Evolutionary conservation across 805 yeast species (phyloP), one percentile per base, ranked within the genome.

Genomic region (Martiniozyma abietophila): DNA sequence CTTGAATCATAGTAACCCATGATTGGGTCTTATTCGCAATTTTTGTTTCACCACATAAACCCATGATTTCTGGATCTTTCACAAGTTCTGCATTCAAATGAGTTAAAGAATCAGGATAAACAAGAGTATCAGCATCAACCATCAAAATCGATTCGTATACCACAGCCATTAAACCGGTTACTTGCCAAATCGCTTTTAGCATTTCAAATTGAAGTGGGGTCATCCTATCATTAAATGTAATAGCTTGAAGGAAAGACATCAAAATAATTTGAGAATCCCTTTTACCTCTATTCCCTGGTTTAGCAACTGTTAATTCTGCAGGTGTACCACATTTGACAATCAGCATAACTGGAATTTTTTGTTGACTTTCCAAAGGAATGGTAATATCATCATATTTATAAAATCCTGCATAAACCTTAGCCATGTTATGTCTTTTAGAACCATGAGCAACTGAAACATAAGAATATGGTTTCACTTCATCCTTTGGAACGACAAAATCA

Each of bases 361-460:
- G 88, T 59, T 89, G 97, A 47, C 80, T 80, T 41, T 81, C 88
- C 2, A 62, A 60, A 2, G 89, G 83, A 28, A 86, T 76, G 1
- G 89, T 81, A 3, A 59, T 50, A 44, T 81, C 81, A 48, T 83
- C 76, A 53, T 88, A 92, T 46, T 78, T 78, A 62, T 92, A 92
- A 54, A 83, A 92, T 0, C 98, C 98, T 9, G 95, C 78, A 51
- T 85, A 89, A 3, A 89, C 86, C 58, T 88, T 89, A 19, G 98
- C 96, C 95, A 88, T 86, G 55, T 92, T 92, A 53, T 92, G 98
- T 54, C 98, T 79, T 61, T 85, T 92, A 4, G 82, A 49, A 47
- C 98, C 98, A 47, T 81, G 81, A 3, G 95, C 95, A 26, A 92
- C 96, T 6, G 97, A 94, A 24, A 92, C 95, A 54, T 92, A 89